Evolutionary conservation across 2,329 filamentous ascomycete genomes (phyloP), one percentile per base, ranked within the genome.

Genomic region (Monosporascus ibericus): DNA sequence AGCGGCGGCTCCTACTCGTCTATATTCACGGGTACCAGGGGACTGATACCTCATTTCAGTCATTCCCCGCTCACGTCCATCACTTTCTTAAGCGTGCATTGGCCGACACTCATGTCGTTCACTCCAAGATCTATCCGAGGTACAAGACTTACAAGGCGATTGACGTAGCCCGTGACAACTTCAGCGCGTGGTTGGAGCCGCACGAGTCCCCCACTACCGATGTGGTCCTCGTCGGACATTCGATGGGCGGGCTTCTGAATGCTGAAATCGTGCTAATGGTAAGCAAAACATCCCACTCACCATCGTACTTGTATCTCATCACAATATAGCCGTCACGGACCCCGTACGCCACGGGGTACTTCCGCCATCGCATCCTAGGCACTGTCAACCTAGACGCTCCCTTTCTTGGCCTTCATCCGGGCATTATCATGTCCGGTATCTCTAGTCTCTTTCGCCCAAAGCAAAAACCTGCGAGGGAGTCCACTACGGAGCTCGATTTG

Each of bases 21-120:
- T 96, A 91, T 66, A 84, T 96, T 52, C 92, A 96, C 72, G 91
- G 92, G 55, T 96, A 95, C 71, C 87, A 94, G 78, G 91, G 92
- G 49, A 87, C 89, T 54, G 88, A 94, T 68, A 87, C 87, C 34
- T 95, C 88, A 53, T 96, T 96, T 66, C 82, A 85, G 56, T 89
- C 87, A 44, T 95, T 96, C 61, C 92, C 92, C 0, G 88, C 88
- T 7, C 90, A 96, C 71, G 81, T 96, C 4, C 92, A 96, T 68
- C 81, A 84, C 60, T 77, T 88, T 37, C 75, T 95, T 39, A 82
- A 82, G 14, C 75, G 81, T 8, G 76, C 85, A 1, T 72, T 96
- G 14, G 74, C 75, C 22, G 85, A 89, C 25, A 86, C 85, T 6
- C 90, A 95, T 72, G 79, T 86, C 37, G 84, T 96, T 1, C 90